phyloP scores from a whole-genome alignment of 345 rosid genomes.

The Populus nigra region DNA sequence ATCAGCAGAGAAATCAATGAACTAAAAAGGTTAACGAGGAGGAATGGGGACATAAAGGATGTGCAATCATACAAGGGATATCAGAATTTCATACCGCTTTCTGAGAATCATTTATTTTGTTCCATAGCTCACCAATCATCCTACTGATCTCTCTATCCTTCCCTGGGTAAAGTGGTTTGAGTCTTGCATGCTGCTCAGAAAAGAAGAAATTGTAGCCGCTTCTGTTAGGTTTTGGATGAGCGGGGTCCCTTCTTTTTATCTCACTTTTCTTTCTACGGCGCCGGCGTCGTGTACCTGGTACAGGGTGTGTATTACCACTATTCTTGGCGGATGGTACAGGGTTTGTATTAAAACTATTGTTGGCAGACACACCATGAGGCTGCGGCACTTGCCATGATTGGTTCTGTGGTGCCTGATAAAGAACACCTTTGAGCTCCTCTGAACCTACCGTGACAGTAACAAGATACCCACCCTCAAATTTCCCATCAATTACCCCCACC shows the following conservation, averaged over 20 bases:
- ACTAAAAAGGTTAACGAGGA: background rate
- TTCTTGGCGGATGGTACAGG: slow-evolving; percentile 24
- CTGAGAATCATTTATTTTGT: slow-evolving; percentile 58
- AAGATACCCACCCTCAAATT: slow-evolving; percentile 84
- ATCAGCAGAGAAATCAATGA: background rate
- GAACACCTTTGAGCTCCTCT: slow-evolving; percentile 77
- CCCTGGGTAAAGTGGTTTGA: slow-evolving; percentile 90
- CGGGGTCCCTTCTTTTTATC: slow-evolving; percentile 89
- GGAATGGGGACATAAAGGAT: background rate
- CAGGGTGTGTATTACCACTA: slow-evolving; percentile 23
- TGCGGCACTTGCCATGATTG: slow-evolving; percentile 33
- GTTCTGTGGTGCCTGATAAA: slow-evolving; percentile 55
- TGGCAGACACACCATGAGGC: slow-evolving; percentile 27
- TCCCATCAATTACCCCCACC: slow-evolving; percentile 82
- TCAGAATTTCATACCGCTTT: slow-evolving; percentile 47
- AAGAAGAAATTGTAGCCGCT: slow-evolving; percentile 97
- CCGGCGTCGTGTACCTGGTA: slow-evolving; percentile 55
- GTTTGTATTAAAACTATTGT: slow-evolving; percentile 22
- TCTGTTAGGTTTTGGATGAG: slow-evolving; percentile 89
- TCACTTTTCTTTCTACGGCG: slow-evolving; percentile 84
- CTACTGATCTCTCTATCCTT: slow-evolving; percentile 89
- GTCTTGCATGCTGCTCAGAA: slow-evolving; percentile 87
- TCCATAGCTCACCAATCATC: slow-evolving; percentile 97
- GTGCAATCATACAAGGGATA: background rate
- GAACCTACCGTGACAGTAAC: slow-evolving; percentile 76